Evolutionary conservation across 352 stramenopile genomes (phyloP).

Genomic region (Globisporangium canariense): DNA sequence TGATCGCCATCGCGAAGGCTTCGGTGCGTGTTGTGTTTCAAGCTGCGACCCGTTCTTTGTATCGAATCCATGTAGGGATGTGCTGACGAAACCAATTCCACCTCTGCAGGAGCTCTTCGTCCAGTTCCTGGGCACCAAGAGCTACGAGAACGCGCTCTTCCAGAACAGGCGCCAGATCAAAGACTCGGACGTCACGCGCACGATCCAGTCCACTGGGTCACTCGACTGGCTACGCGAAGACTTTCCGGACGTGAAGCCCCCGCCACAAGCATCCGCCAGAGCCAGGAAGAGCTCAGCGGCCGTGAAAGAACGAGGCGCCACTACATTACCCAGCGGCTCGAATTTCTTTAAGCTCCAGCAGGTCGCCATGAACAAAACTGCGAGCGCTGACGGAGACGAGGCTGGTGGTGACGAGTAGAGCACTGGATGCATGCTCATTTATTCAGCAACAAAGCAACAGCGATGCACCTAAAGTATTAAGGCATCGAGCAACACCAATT

Average conservation of each 20-base stretch:
- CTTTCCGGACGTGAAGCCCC: conserved; percentile 59
- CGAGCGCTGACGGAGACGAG: neutral
- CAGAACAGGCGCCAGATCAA: conserved; percentile 84
- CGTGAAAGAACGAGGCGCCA: conserved; percentile 17
- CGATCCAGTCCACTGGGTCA: conserved; percentile 70
- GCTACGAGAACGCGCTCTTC: conserved; percentile 81
- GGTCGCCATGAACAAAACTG: conserved; percentile 1
- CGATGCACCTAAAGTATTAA: conserved; percentile 11
- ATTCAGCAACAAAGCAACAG: neutral
- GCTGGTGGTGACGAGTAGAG: neutral
- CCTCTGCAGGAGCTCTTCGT: conserved; percentile 82
- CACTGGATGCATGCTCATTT: neutral
- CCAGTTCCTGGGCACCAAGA: conserved; percentile 88
- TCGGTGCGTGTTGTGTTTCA: conserved; percentile 42
- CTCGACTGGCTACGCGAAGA: conserved; percentile 87
- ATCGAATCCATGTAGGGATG: neutral
- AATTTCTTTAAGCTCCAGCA: conserved; percentile 50
- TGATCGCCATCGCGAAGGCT: conserved; percentile 90
- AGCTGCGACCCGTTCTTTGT: neutral
- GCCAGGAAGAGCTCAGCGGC: conserved; percentile 27
- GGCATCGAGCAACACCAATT: neutral
- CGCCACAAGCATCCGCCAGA: conserved; percentile 10
- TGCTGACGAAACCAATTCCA: neutral
- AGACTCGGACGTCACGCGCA: conserved; percentile 62
- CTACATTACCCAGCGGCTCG: conserved; percentile 24